Evolutionary conservation across 2,329 filamentous ascomycete species (phyloP).

Genomic region (Calonectria henricotiae): DNA sequence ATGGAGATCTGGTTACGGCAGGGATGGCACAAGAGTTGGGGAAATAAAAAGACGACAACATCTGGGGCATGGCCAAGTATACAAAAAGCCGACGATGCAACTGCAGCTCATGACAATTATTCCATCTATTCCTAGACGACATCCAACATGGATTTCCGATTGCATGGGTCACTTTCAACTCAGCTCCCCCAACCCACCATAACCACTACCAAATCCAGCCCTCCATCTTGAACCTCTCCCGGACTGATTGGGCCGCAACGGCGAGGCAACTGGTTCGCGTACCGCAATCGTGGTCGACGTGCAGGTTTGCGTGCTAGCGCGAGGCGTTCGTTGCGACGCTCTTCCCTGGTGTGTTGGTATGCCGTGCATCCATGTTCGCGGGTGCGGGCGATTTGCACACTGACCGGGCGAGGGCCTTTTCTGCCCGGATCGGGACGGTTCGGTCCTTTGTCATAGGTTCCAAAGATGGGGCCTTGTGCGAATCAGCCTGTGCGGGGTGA

Average conservation of each 20-base stretch:
- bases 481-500: conserved; percentile 28
- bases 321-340: conserved; percentile 25
- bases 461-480: background rate
- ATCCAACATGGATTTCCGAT: conserved; percentile 1
- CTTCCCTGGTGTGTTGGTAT: conserved; percentile 16
- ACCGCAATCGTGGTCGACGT: conserved; percentile 12
- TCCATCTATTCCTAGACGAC: conserved; percentile 8
- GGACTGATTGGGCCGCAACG: conserved; percentile 49
- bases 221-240: background rate
- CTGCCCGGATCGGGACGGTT: conserved; percentile 28
- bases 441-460: conserved; percentile 16
- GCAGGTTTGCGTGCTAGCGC: conserved; percentile 20
- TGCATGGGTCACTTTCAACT: background rate
- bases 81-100: background rate
- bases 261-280: conserved; percentile 31
- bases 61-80: conserved; percentile 21
- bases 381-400: conserved; percentile 8
- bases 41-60: background rate
- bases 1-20: no score
- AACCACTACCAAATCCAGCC: background rate
- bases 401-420: conserved; percentile 23
- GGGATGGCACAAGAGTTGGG: background rate
- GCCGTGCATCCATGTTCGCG: conserved; percentile 31
- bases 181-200: conserved; percentile 49
- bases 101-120: conserved; percentile 7